Percentiles rank a stretch among this genome's conserved stretches.
These are phyloP conservation scores for Syncephalastrum monosporum DNA, from an alignment of 371 early-diverging fungal species.

Conservation along the genomic window DNA sequence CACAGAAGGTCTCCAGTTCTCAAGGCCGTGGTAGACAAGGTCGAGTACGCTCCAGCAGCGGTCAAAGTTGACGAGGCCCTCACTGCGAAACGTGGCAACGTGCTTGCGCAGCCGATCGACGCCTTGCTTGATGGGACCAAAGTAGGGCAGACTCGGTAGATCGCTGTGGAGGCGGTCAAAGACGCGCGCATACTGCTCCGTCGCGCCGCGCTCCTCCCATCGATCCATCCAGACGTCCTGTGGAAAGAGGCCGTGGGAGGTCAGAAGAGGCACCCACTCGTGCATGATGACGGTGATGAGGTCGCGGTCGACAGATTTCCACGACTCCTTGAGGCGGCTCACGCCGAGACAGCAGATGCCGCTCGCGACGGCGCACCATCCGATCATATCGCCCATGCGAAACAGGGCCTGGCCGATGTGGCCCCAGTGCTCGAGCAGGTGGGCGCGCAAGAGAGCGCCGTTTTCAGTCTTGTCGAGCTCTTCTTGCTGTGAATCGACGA, in stretches of 20 bases:
- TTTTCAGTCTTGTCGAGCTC: conserved; percentile 10
- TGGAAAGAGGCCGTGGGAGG: conserved; percentile 49
- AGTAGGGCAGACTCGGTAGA: conserved; percentile 27
- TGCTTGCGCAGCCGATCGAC: conserved; percentile 38
- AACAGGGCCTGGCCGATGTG: conserved; percentile 58
- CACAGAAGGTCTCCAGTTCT: conserved; percentile 16
- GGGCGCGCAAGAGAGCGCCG: conserved; percentile 40
- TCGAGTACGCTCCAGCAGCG: conserved; percentile 42
- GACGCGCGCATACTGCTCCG: conserved; percentile 11
- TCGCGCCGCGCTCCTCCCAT: conserved; percentile 16
- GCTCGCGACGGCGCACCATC: conserved; percentile 75
- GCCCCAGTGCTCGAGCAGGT: conserved; percentile 75
- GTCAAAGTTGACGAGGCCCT: conserved; percentile 38
- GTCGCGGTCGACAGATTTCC: conserved; percentile 62
- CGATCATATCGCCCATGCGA: conserved; percentile 64
- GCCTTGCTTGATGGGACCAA: conserved; percentile 42
- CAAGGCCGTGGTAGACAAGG: conserved; percentile 26
- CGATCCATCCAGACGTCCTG: conserved; percentile 32
- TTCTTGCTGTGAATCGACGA: conserved; percentile 62
- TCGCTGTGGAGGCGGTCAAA: conserved; percentile 4
- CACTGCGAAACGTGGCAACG: conserved; percentile 6
- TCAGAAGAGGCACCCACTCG: conserved; percentile 60
- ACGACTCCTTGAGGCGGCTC: conserved; percentile 71
- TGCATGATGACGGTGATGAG: conserved; percentile 49
- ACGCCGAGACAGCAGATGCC: conserved; percentile 75